Evolutionary conservation across 169 alveolate genomes (phyloP).

Genomic region (Plasmodium billcollinsi): DNA sequence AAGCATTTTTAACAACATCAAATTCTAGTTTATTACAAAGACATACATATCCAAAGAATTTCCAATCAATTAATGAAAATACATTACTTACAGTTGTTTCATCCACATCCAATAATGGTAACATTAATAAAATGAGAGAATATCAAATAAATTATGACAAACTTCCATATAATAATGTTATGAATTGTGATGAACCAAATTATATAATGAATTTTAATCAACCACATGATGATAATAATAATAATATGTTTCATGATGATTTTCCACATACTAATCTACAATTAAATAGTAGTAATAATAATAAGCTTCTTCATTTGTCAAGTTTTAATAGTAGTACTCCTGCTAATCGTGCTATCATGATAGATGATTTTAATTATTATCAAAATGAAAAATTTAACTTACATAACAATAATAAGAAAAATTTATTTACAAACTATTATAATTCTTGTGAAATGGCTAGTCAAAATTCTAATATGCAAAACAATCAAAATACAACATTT

Average conservation of each 20-base stretch:
- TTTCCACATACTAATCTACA: slow-evolving; percentile 17
- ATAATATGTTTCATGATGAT: slow-evolving; percentile 2
- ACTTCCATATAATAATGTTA: slow-evolving; percentile 14
- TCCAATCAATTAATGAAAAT: background rate
- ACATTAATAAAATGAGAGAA: slow-evolving; percentile 16
- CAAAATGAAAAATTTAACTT: slow-evolving; percentile 7
- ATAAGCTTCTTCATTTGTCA: no score
- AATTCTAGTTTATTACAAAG: slow-evolving; percentile 3
- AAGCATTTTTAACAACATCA: background rate
- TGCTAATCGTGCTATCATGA: background rate
- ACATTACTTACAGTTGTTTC: slow-evolving; percentile 2
- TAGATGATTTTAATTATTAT: slow-evolving; percentile 22
- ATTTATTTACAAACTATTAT: no score
- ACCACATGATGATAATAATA: slow-evolving; percentile 17
- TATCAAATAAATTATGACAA: slow-evolving; percentile 22
- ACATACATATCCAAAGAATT: background rate
- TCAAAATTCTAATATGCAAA: background rate
- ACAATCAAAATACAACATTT: background rate
- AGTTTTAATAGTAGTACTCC: background rate
- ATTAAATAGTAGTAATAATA: background rate
- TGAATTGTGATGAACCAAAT: background rate
- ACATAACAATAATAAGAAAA: slow-evolving; percentile 4
- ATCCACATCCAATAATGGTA: background rate
- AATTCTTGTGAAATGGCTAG: no score
- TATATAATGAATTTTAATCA: slow-evolving; percentile 12